Evolutionary conservation across 2,329 filamentous ascomycete genomes (phyloP).

Genomic region (Colletotrichum liriopes): DNA sequence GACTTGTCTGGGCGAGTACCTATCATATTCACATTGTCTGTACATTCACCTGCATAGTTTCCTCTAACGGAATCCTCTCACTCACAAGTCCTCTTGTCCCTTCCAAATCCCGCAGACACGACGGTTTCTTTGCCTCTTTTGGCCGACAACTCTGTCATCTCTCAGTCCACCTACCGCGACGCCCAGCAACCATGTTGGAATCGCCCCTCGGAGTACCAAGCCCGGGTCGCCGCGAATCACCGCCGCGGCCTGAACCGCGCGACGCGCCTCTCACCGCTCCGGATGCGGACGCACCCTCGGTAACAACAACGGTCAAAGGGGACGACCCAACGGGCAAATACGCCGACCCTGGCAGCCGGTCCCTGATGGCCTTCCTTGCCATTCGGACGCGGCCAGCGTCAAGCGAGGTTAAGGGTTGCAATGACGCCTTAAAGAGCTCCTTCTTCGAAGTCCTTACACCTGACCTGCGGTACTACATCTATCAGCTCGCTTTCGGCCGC

Average conservation of each 20-base stretch:
- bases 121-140: not conserved
- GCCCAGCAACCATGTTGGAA: conserved; percentile 31
- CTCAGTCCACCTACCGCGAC: not conserved
- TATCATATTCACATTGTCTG: not conserved
- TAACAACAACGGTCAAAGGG: conserved; percentile 15
- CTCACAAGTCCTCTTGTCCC: not conserved
- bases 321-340: conserved; percentile 2
- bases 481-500: conserved; percentile 39
- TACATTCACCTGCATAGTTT: not conserved
- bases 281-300: conserved; percentile 38
- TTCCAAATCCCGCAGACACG: not conserved
- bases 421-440: conserved; percentile 8
- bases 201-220: conserved; percentile 17
- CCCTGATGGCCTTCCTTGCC: conserved; percentile 8
- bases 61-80: not conserved
- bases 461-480: conserved; percentile 42
- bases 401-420: not conserved
- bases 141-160: not conserved
- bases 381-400: conserved; percentile 14
- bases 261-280: conserved; percentile 34
- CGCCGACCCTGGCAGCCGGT: not conserved
- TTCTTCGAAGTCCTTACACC: conserved; percentile 41
- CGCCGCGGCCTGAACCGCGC: conserved; percentile 10
- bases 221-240: conserved; percentile 23
- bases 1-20: conserved; percentile 12